Evolutionary conservation across 176 grass and related monocot species (phyloP), one percentile per base, ranked within the genome.

Genomic region (Cenchrus purpureus): DNA sequence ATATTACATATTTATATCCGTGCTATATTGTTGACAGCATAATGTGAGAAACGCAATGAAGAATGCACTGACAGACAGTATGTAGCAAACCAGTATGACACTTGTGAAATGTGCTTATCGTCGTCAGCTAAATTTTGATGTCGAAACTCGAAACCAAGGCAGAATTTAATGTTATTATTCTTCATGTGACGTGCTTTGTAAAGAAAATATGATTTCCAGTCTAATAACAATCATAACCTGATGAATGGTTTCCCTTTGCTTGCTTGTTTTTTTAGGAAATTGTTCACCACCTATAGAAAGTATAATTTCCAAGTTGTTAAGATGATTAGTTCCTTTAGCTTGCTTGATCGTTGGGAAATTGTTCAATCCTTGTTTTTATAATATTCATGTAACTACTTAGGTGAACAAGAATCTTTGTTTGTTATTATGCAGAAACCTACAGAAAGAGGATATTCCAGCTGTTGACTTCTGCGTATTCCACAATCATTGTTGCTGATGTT

Each of bases 371-470:
- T 67, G 10, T 65, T 86, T 59, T 25, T 5, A 58, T 68, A 83
- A 48, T 66, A 7, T 13, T 61, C 46, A 6, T 22, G 11, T 76
- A 76, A 71, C 40, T 84, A 40, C 37, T 40, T 40, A 44, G 5
- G 13, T 62, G 12, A 3, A 25, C 22, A 22, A 25, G 22, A 4
- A 40, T 68, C 37, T 80, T 70, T 14, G 45, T 84, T 73, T 74
- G 29, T 71, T 62, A 64, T 90, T 29, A 14, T 76, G 73, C 83
- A 99, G 97, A 99, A 84, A 99, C 88, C 82, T 99, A 94, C 84
- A 97, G 86, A 73, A 96, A 91, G 80, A 94, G 88, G 92, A 94
- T 97, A 88, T 97, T 99, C 82, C 86, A 94, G 84, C 81, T 99
- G 60, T 80, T 99, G 78, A 94, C 85, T 74, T 84, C 85, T 88